Conservation (phyloP, 2,329 filamentous ascomycete species). For the Colletotrichum melonis region DNA sequence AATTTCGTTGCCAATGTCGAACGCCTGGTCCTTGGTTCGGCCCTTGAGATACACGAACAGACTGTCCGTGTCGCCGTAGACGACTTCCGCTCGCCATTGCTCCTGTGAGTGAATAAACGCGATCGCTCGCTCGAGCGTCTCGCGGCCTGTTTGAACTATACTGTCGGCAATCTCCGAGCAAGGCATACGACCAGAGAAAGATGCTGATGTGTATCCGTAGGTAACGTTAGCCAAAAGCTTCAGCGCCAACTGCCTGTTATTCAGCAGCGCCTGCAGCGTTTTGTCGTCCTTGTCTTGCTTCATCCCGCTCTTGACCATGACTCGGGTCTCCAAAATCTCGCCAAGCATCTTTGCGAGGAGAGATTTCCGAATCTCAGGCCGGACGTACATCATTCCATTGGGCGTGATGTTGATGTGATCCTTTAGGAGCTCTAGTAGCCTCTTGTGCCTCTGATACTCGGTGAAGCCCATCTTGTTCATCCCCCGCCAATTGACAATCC, state of each 20-base stretch:
- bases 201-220: conserved; percentile 96
- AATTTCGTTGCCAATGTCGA: conserved; percentile 93
- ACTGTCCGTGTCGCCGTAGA: conserved; percentile 98
- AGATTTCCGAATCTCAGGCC: conserved; percentile 86
- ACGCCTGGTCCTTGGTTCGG: conserved; percentile 87
- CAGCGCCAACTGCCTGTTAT: conserved; percentile 92
- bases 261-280: conserved; percentile 84
- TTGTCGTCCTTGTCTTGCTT: conserved; percentile 92
- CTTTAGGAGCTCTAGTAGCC: conserved; percentile 81
- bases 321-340: conserved; percentile 93
- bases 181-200: conserved; percentile 96
- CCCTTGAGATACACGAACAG: conserved; percentile 92
- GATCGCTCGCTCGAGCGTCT: conserved; percentile 94
- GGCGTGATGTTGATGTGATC: conserved; percentile 92
- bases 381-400: conserved; percentile 96
- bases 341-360: conserved; percentile 95
- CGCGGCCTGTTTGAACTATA: conserved; percentile 94
- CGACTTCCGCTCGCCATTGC: conserved; percentile 93
- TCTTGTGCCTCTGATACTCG: conserved; percentile 82
- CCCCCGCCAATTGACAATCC: conserved; percentile 88
- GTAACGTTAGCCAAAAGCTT: conserved; percentile 99
- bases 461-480: conserved; percentile 94
- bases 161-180: conserved; percentile 98
- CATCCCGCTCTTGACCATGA: conserved; percentile 99
- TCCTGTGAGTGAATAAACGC: conserved; percentile 89